Evolutionary conservation across 257 asterid genomes (phyloP).

Genomic region (Scutellaria minor): DNA sequence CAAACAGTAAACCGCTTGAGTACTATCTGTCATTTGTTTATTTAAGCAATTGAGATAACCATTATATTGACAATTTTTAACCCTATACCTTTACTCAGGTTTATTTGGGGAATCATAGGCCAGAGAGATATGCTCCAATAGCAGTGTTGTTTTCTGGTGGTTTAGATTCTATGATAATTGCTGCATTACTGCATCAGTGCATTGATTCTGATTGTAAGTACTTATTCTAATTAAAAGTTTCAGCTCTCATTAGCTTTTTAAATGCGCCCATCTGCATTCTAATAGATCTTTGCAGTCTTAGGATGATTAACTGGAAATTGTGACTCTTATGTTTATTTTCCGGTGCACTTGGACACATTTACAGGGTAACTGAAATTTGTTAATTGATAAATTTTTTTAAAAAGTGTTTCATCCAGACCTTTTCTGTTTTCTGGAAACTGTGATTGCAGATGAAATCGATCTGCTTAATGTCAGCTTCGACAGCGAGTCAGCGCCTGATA

Average conservation of each 20-base stretch:
- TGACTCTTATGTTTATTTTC: background rate
- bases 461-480: slow-evolving; percentile 96
- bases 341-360: background rate
- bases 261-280: slow-evolving; percentile 13
- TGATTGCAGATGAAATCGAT: slow-evolving; percentile 78
- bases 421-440: slow-evolving; percentile 35
- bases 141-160: slow-evolving; percentile 99
- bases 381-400: background rate
- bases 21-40: background rate
- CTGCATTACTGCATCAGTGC: slow-evolving; percentile 85
- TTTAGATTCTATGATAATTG: slow-evolving; percentile 92
- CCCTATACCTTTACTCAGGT: slow-evolving; percentile 45
- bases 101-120: slow-evolving; percentile 39
- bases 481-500: slow-evolving; percentile 88
- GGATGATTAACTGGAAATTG: slow-evolving; percentile 1
- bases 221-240: slow-evolving; percentile 23
- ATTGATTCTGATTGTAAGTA: slow-evolving; percentile 73
- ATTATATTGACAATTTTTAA: slow-evolving; percentile 9
- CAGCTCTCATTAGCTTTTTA: slow-evolving; percentile 22
- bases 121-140: slow-evolving; percentile 62
- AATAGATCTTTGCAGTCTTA: background rate
- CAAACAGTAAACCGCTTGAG: background rate
- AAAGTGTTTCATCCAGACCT: slow-evolving; percentile 20
- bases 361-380: slow-evolving; percentile 15
- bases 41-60: background rate